A percentile compares a stretch with the other conserved stretches of the same genome.
phyloP scores from a whole-genome alignment of 768 basidiomycete species.

The Hirschioporus abietinus region DNA sequence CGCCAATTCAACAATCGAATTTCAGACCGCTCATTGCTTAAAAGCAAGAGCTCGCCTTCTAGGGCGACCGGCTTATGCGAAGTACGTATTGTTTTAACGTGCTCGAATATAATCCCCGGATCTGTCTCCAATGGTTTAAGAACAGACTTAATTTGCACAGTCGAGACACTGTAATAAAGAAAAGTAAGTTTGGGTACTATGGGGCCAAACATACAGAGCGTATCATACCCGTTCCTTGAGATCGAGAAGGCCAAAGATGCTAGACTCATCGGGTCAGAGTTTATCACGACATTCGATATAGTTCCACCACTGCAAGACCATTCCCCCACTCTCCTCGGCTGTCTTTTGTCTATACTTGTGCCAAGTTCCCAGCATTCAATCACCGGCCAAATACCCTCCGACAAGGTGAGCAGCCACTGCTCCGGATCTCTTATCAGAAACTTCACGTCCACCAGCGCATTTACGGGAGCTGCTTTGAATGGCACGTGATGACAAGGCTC shows the following conservation, averaged over 20 bases:
- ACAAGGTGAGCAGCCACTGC: constrained; percentile 46
- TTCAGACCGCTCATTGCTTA: background rate
- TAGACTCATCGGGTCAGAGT: constrained; percentile 37
- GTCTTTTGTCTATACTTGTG: constrained; percentile 11
- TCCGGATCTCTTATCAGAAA: constrained; percentile 44
- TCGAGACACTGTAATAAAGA: background rate
- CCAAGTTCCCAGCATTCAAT: constrained; percentile 48
- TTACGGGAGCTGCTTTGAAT: constrained; percentile 28
- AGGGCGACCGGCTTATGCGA: background rate
- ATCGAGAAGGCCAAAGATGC: constrained; percentile 49
- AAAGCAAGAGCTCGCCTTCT: background rate
- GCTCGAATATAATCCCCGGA: background rate
- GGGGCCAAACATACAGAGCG: background rate
- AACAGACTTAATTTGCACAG: background rate
- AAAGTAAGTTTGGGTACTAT: background rate
- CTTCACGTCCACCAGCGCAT: constrained; percentile 45
- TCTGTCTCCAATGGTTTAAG: background rate
- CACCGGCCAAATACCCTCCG: constrained; percentile 57
- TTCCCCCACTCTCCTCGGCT: constrained; percentile 30
- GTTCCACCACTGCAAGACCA: constrained; percentile 49
- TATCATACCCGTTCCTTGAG: constrained; percentile 20
- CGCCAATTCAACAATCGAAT: constrained; percentile 48
- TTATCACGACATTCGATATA: constrained; percentile 49
- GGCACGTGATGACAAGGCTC: constrained; percentile 7
- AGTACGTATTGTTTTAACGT: background rate